Evolutionary conservation across 83 land plant species (phyloP), one percentile per base, ranked within the genome.

Genomic region (Larix sibirica): DNA sequence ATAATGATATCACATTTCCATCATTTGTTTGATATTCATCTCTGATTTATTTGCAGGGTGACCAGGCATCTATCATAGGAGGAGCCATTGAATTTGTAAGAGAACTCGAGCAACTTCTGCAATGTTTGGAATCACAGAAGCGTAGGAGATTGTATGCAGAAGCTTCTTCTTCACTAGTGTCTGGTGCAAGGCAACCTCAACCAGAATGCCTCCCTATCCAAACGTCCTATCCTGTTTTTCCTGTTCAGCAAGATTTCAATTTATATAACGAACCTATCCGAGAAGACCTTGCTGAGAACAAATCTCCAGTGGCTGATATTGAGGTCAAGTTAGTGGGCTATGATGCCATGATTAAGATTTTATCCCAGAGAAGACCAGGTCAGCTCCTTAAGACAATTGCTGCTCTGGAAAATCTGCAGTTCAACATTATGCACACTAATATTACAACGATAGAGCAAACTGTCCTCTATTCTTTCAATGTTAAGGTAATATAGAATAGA

Each of bases 31-130:
- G 1, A 18, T 58, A 62, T 80, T 54, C 38, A 60, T 24, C 67
- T 63, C 60, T 62, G 47, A 62, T 31, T 6, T 80, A 16, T 6
- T 50, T 42, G 77, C 90, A 95, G 98, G 97, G 98, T 66, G 98
- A 95, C 77, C 98, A 95, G 80, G 98, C 98, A 31, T 95, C 98
- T 5, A 95, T 95, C 10, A 92, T 95, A 6, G 98, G 98, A 2
- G 98, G 98, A 58, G 97, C 98, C 18, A 94, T 95, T 8, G 98
- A 95, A 81, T 95, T 95, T 82, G 95, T 94, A 69, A 89, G 94
- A 77, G 98, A 95, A 58, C 75, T 95, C 44, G 97, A 95, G 83
- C 98, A 95, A 54, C 94, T 95, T 5, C 90, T 95, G 58, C 97
- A 94, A 66, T 95, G 98, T 84, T 67, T 95, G 61, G 95, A 95